Conservation (phyloP, 495 filamentous ascomycete genomes). For the Oleoguttula mirabilis region DNA sequence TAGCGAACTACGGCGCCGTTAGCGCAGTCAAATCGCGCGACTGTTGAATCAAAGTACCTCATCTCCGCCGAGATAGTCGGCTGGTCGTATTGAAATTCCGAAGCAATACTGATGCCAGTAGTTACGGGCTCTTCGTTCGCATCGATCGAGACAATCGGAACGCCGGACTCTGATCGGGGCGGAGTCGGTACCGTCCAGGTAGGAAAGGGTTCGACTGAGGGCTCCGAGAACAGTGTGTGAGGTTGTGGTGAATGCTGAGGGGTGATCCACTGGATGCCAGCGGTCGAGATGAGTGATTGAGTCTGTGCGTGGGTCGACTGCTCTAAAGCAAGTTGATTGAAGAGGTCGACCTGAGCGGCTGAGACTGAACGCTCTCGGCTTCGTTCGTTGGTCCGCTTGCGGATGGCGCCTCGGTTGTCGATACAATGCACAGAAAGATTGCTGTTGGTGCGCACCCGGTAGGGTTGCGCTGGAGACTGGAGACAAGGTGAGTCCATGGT, state of each 20-base stretch:
- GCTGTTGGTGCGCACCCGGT: constrained; percentile 15
- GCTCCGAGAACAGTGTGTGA: constrained; percentile 1
- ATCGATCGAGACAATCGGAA: constrained; percentile 12
- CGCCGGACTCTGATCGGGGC: constrained; percentile 17
- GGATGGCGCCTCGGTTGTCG: constrained; percentile 13
- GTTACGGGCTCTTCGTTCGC: constrained; percentile 6
- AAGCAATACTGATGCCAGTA: constrained; percentile 2
- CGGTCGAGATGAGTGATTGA: background rate
- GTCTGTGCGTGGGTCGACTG: background rate
- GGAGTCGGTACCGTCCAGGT: constrained; percentile 18
- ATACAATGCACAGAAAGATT: constrained; percentile 12
- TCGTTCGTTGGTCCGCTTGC: constrained; percentile 11
- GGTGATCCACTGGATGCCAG: constrained; percentile 14
- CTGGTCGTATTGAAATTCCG: constrained; percentile 6
- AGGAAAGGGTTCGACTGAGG: constrained; percentile 12
- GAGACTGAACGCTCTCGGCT: constrained; percentile 6
- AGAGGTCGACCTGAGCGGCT: background rate
- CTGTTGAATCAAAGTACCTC: constrained; percentile 5
- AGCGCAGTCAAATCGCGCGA: constrained; percentile 1
- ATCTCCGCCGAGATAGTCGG: constrained; percentile 17
- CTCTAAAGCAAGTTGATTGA: constrained; percentile 8
- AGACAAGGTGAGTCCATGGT: constrained; percentile 18
- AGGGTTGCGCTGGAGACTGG: constrained; percentile 9
- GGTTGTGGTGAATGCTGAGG: constrained; percentile 17
- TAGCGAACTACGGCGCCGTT: constrained; percentile 11